phyloP scores from a whole-genome alignment of 768 basidiomycete species.

The Agaricus subrufescens region DNA sequence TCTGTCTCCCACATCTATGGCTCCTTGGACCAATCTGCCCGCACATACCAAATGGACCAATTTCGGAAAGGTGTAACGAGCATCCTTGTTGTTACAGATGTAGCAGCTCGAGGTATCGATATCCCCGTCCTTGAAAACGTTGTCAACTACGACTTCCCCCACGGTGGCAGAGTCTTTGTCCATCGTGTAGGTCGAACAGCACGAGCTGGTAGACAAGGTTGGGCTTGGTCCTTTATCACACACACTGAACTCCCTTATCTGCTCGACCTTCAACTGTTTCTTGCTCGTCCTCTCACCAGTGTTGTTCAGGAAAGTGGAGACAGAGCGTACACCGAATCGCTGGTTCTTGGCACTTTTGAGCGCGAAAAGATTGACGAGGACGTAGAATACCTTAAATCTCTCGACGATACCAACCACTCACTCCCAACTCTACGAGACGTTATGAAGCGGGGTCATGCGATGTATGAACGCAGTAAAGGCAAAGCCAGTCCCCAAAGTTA shows the following conservation, averaged over 20 bases:
- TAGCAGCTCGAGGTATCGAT: constrained; percentile 97
- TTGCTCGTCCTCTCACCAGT: constrained; percentile 69
- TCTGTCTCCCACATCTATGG: constrained; percentile 94
- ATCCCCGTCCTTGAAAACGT: constrained; percentile 96
- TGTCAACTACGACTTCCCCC: constrained; percentile 97
- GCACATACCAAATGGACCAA: constrained; percentile 84
- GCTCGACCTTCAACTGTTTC: constrained; percentile 89
- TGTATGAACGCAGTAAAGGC: constrained; percentile 93
- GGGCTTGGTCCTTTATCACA: constrained; percentile 95
- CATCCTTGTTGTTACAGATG: constrained; percentile 94
- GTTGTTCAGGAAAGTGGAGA: constrained; percentile 48
- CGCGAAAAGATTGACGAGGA: constrained; percentile 80
- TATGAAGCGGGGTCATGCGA: constrained; percentile 82
- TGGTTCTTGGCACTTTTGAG: constrained; percentile 80
- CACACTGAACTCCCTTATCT: constrained; percentile 84
- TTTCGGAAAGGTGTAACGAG: constrained; percentile 79
- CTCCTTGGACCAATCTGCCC: constrained; percentile 87
- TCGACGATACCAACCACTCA: constrained; percentile 61
- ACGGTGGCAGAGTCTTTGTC: constrained; percentile 88
- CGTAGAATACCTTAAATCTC: constrained; percentile 67
- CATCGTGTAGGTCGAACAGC: constrained; percentile 98
- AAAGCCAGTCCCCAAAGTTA: constrained; percentile 87
- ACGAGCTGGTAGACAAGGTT: constrained; percentile 89
- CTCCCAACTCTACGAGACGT: constrained; percentile 70
- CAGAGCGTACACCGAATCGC: constrained; percentile 60